Conservation (phyloP, 2,329 filamentous ascomycete species). For the Epichloe sylvatica region DNA sequence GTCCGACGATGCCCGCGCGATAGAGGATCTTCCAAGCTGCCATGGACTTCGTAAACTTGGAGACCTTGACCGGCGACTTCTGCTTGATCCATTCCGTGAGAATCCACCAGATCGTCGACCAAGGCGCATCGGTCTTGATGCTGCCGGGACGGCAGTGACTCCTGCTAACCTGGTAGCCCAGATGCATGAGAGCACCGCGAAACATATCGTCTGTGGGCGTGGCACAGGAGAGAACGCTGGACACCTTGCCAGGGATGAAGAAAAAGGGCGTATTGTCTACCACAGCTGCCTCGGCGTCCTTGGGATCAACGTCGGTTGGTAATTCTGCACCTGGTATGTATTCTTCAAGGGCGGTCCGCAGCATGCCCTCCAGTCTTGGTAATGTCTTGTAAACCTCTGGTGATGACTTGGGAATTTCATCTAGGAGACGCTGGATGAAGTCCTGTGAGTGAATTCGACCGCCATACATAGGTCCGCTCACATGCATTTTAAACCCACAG, state of each 20-base stretch:
- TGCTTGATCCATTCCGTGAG: constrained; percentile 87
- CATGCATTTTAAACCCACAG: constrained; percentile 73
- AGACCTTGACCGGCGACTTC: constrained; percentile 61
- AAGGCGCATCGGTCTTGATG: constrained; percentile 88
- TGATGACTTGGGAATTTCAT: constrained; percentile 53
- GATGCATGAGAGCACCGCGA: constrained; percentile 63
- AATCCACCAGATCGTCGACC: constrained; percentile 79
- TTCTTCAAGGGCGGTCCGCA: constrained; percentile 78
- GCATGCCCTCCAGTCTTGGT: constrained; percentile 76
- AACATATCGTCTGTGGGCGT: constrained; percentile 69
- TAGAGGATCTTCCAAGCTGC: constrained; percentile 57
- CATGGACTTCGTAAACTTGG: constrained; percentile 53
- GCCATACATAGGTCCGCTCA: constrained; percentile 89
- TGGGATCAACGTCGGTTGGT: constrained; percentile 24
- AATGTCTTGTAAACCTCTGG: constrained; percentile 64
- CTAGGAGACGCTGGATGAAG: constrained; percentile 69
- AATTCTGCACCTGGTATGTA: constrained; percentile 25
- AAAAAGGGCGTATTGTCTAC: constrained; percentile 75
- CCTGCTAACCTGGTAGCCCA: constrained; percentile 72
- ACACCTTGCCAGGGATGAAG: constrained; percentile 60
- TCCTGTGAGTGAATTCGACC: constrained; percentile 73
- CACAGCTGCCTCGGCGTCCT: constrained; percentile 40
- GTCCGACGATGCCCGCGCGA: constrained; percentile 23
- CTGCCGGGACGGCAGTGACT: constrained; percentile 83
- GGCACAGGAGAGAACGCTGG: constrained; percentile 63